A percentile compares a stretch with the other conserved stretches of the same genome.
These are phyloP conservation scores for Discostella stelligera DNA, from an alignment of 352 stramenopile species.

Conservation along the genomic window DNA sequence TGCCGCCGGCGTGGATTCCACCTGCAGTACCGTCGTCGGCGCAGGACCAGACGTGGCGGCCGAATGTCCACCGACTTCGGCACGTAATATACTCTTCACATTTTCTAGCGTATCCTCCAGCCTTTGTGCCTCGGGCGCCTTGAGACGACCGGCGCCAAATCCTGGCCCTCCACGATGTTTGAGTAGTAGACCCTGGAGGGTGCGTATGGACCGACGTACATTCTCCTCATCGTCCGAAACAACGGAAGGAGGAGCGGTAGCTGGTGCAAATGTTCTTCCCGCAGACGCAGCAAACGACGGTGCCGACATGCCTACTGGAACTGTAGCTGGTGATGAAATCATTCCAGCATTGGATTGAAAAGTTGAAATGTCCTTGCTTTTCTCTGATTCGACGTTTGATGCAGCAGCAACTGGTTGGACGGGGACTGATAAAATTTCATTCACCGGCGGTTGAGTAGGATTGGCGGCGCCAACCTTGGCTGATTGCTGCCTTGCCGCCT, in stretches of 20 bases:
- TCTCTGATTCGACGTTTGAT: background rate
- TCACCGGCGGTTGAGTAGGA: background rate
- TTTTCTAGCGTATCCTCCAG: constrained; percentile 62
- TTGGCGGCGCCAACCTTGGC: background rate
- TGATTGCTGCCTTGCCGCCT: background rate
- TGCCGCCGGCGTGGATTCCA: constrained; percentile 7
- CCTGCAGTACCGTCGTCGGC: background rate
- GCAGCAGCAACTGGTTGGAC: background rate
- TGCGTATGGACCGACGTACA: constrained; percentile 55
- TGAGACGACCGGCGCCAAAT: constrained; percentile 75
- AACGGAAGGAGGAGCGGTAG: constrained; percentile 5
- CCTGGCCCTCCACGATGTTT: constrained; percentile 82
- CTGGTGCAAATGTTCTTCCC: background rate
- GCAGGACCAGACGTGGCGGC: background rate
- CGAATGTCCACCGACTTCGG: constrained; percentile 27
- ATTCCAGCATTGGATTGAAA: background rate
- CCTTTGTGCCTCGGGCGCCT: constrained; percentile 56
- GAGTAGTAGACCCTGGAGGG: constrained; percentile 74
- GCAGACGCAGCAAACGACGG: background rate
- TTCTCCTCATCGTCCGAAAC: constrained; percentile 44
- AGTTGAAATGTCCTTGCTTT: background rate
- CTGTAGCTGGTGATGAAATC: background rate
- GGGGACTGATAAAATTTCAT: background rate
- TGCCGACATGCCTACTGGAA: background rate
- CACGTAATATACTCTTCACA: constrained; percentile 52